Base-by-base conservation (phyloP, 345 rosid genomes). In the Arabidopsis arenosa region DNA sequence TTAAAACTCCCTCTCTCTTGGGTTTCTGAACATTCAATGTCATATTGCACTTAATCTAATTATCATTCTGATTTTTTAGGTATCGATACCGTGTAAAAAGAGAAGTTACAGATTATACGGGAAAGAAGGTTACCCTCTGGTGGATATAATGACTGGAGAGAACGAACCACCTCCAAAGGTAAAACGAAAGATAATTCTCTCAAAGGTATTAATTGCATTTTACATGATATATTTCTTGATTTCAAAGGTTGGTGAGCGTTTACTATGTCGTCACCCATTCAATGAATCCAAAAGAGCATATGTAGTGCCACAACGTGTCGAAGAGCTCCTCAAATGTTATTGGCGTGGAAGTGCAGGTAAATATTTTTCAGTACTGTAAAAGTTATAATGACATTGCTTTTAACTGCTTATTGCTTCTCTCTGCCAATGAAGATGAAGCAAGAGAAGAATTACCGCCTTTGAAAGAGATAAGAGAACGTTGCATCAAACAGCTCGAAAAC, bases 81-180 rank as follows among this genome's bases (percentile, higher is more conserved):
- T 95, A 52, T 92, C 99, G 6, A 90, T 95, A 79, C 99, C 99
- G 4, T 95, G 98, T 87, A 92, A 90, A 72, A 92, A 95, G 73
- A 68, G 89, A 78, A 71, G 82, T 75, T 90, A 85, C 76, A 85
- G 99, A 75, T 75, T 95, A 72, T 92, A 87, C 62, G 98, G 99
- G 12, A 89, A 67, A 83, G 99, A 92, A 80, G 94, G 94, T 43
- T 95, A 88, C 47, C 85, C 98, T 5, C 80, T 95, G 58, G 92
- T 95, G 35, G 99, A 95, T 80, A 92, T 95, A 81, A 88, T 95
- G 97, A 92, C 93, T 0, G 96, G 99, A 28, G 99, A 87, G 85
- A 88, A 83, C 36, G 98, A 95, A 85, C 92, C 92, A 18, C 65
- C 96, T 76, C 98, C 93, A 11, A 84, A 87, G 97, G 99, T 88